phyloP scores from a whole-genome alignment of 345 rosid genomes.

The Populus nigra region DNA sequence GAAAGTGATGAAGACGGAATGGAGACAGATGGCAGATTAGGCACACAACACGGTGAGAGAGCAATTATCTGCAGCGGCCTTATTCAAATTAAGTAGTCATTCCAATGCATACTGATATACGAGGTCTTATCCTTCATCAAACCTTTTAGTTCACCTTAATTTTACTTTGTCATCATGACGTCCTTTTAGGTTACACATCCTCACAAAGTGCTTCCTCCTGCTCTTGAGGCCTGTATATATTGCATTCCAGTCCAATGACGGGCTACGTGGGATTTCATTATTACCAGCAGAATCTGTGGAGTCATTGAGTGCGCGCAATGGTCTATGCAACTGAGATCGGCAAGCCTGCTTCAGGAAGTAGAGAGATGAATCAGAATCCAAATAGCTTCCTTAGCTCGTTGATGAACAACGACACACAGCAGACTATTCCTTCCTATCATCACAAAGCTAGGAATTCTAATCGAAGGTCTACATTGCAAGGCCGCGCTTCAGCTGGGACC shows the following conservation, averaged over 20 bases:
- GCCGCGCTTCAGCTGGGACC: conserved; percentile 17
- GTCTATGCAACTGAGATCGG: conserved; percentile 41
- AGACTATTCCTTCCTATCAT: background rate
- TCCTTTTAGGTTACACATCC: conserved; percentile 64
- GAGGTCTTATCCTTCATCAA: background rate
- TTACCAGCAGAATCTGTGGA: conserved; percentile 36
- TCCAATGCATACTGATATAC: background rate
- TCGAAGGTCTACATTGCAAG: conserved; percentile 14
- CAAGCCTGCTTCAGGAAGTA: conserved; percentile 16
- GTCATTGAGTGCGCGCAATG: conserved; percentile 43
- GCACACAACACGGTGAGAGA: conserved; percentile 43
- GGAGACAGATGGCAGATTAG: conserved; percentile 31
- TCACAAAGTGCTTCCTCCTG: conserved; percentile 49
- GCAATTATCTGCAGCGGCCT: conserved; percentile 61
- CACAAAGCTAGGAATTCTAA: background rate
- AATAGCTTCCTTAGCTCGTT: conserved; percentile 30
- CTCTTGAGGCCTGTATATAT: conserved; percentile 61
- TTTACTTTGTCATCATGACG: background rate
- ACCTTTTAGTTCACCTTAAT: background rate
- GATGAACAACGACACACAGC: conserved; percentile 1
- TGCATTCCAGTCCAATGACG: conserved; percentile 59
- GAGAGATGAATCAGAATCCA: conserved; percentile 3
- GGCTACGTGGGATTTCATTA: conserved; percentile 44
- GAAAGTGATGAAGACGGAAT: conserved; percentile 48
- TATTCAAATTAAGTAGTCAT: conserved; percentile 53